Base-by-base conservation (phyloP, 495 filamentous ascomycete species). In the Aspergillus panamensis region DNA sequence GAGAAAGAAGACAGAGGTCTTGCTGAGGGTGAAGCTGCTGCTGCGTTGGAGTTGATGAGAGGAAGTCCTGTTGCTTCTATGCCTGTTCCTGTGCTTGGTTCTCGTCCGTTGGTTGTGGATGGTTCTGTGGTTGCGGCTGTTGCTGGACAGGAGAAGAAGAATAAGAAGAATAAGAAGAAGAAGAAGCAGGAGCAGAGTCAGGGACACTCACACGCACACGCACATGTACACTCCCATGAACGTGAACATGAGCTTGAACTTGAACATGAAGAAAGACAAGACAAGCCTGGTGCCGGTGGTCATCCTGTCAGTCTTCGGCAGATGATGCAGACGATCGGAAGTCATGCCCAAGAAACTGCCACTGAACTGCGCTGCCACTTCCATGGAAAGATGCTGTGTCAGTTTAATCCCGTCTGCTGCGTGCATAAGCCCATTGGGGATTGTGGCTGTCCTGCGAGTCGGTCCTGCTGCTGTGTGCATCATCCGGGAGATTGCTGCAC, bases 381-480 rank as follows among this genome's bases (percentile, higher is more conserved):
- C 4, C 65, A 64, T n/a, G 40, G 43, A 17, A 45, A 51, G 10
- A 16, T 19, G 16, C 17, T 56, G 17, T 67, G 65, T 33, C 48
- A 47, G 5, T 67, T 61, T 48, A 50, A 64, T 10, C 47, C 16
- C 1, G 6, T 30, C 2, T 64, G 65, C 50, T 67, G 65, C 33
- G 59, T 67, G 14, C 65, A 67, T 48, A 45, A 35, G 16, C 48
- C 45, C 20, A 1, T 35, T 2, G 8, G 19, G n/a, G 31, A 30
- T 13, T 64, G 59, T 20, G 39, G 37, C 5, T 67, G 65, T 44
- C 51, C 61, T 16, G 51, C 55, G 43, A 55, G 32, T 8, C 30
- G 31, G 17, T 60, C 65, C 2, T 67, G 65, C 51, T 67, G 65
- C 44, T 67, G 62, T 48, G 13, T 57, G 10, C 65, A 67, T 35